These are phyloP conservation scores for Trichoderma atrobrunneum DNA, from an alignment of 2,329 filamentous ascomycete species.

Conservation along the genomic window DNA sequence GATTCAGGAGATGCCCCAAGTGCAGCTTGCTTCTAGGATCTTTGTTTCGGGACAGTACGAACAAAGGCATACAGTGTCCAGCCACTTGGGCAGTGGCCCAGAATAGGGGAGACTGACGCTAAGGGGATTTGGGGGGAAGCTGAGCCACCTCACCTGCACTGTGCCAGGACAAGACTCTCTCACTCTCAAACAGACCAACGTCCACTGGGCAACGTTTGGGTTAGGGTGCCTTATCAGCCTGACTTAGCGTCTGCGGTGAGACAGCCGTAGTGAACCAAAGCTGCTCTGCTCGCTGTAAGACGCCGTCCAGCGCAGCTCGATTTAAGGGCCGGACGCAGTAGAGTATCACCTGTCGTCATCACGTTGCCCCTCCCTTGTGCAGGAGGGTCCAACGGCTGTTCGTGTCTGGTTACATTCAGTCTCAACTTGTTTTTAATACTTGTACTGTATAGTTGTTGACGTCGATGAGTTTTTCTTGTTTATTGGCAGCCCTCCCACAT, in stretches of 20 bases:
- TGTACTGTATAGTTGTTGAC: background rate
- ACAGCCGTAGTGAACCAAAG: slow-evolving; percentile 7
- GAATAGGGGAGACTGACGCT: slow-evolving; percentile 21
- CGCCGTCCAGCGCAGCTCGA: background rate
- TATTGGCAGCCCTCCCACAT: background rate
- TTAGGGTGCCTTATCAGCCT: slow-evolving; percentile 8
- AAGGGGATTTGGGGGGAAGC: slow-evolving; percentile 12
- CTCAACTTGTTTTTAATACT: background rate
- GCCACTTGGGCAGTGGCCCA: slow-evolving; percentile 16
- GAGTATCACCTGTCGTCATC: slow-evolving; percentile 19
- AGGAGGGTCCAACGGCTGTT: slow-evolving; percentile 9
- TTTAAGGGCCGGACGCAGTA: background rate
- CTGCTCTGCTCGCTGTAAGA: background rate
- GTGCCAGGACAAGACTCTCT: background rate
- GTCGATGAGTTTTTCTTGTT: background rate
- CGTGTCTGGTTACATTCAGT: background rate
- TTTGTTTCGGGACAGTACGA: slow-evolving; percentile 21
- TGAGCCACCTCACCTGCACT: slow-evolving; percentile 20
- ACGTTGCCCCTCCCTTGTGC: slow-evolving; percentile 19
- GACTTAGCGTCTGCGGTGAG: slow-evolving; percentile 17
- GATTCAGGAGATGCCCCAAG: slow-evolving; percentile 20
- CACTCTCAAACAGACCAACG: slow-evolving; percentile 1
- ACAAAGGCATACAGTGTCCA: slow-evolving; percentile 8
- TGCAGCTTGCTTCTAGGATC: slow-evolving; percentile 16
- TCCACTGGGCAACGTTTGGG: slow-evolving; percentile 12